Base-by-base conservation (phyloP, 2,329 filamentous ascomycete genomes). In the Plectosphaerella plurivora region DNA sequence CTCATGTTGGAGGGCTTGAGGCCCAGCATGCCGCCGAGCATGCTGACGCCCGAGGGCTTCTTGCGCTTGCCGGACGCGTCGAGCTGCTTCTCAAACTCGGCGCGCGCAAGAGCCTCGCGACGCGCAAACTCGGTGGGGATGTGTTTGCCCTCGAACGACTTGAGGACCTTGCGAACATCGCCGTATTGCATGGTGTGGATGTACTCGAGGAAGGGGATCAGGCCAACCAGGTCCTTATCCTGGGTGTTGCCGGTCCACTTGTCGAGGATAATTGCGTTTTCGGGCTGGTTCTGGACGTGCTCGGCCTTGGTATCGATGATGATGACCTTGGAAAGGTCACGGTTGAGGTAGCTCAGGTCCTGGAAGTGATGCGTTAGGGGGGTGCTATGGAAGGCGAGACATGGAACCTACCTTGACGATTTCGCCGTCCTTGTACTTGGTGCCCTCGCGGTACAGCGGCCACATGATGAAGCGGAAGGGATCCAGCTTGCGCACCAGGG, bases 161-260 rank as follows among this genome's bases (percentile, higher is more conserved):
- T 90, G 66, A 97, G 73, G 4, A 94, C 87, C 63, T 88, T 85
- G 60, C 94, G 89, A 14, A 95, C 89, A 63, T 99, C 94, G 50
- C 85, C 79, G 61, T 91, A 89, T 59, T 91, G 88, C 89, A 97
- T 96, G 18, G 91, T 94, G 59, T 91, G 90, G 59, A 99, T 84
- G 71, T 97, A 97, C 74, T 99, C 94, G 57, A 99, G 85, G 83
- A 99, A 97, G 12, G 94, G 94, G 54, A 99, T 96, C 47, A 97
- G 76, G 4, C 86, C 82, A 20, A 99, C 88, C 11, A 99, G 86
- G 46, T 91, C 89, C 66, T 86, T 91, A 70, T 99, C 93, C 61
- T 86, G 83, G 46, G 85, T 72, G 59, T 95, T 82, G 35, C 94
- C 94, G 52, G 80, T 88, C 94, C 94, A 99, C 62, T 92, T 91